Conservation (phyloP, 2,329 filamentous ascomycete species). For the Aspergillus pseudoglaucus region DNA sequence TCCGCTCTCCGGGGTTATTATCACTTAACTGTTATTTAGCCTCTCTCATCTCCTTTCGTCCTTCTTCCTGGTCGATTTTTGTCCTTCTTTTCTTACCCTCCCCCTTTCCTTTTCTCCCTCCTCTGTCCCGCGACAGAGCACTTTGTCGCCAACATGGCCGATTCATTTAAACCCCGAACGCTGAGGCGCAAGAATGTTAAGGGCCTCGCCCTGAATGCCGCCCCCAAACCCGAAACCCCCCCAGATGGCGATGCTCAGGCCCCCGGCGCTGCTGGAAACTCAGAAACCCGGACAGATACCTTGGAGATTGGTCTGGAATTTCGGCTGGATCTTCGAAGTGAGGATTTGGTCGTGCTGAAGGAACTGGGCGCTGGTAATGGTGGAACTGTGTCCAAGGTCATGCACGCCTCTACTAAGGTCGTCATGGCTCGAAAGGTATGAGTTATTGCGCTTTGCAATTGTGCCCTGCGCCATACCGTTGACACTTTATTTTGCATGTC, state of each 20-base stretch:
- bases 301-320: constrained; percentile 98
- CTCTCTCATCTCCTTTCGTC: not conserved
- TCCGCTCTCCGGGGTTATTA: not conserved
- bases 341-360: constrained; percentile 88
- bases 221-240: constrained; percentile 63
- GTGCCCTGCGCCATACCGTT: constrained; percentile 5
- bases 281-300: constrained; percentile 57
- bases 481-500: constrained; percentile 3
- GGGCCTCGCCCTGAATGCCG: constrained; percentile 78
- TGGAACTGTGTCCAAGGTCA: constrained; percentile 96
- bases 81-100: constrained; percentile 1
- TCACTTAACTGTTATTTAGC: not conserved
- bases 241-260: constrained; percentile 64
- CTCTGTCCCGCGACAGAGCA: constrained; percentile 7
- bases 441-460: constrained; percentile 2
- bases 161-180: constrained; percentile 61
- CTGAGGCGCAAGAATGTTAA: constrained; percentile 99
- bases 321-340: constrained; percentile 81
- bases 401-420: constrained; percentile 87
- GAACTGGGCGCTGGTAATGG: constrained; percentile 95
- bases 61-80: not conserved
- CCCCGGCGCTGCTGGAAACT: constrained; percentile 53
- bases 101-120: constrained; percentile 8
- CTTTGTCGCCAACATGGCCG: constrained; percentile 43
- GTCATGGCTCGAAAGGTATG: constrained; percentile 95